These are phyloP conservation scores for Coix lacrymajobi DNA, from an alignment of 176 grass and related monocot genomes.

Conservation along the genomic window DNA sequence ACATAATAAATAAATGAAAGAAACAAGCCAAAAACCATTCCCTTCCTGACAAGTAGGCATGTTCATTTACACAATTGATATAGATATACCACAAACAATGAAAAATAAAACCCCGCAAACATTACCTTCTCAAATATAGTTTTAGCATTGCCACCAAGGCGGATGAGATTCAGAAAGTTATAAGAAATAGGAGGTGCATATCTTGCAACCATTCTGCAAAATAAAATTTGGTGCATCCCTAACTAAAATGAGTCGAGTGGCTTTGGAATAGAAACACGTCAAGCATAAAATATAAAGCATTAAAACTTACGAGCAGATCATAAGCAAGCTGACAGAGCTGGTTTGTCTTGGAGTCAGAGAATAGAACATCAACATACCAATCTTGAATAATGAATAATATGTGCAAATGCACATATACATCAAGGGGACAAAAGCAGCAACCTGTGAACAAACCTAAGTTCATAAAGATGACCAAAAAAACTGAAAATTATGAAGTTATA, in stretches of 20 bases:
- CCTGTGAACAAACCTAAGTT: conserved; percentile 44
- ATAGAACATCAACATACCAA: conserved; percentile 99
- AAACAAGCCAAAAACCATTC: neutral
- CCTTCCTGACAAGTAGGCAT: neutral
- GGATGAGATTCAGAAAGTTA: conserved; percentile 98
- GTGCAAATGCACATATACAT: conserved; percentile 99
- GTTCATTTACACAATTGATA: neutral
- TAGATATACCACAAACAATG: neutral
- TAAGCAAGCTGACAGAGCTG: conserved; percentile 95
- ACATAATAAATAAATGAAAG: neutral
- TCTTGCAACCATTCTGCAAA: conserved; percentile 98
- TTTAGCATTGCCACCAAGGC: conserved; percentile 82
- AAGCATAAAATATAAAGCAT: conserved; percentile 18
- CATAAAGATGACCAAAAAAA: neutral
- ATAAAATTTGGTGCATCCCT: conserved; percentile 23
- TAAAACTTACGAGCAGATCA: conserved; percentile 99
- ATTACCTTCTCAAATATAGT: conserved; percentile 96
- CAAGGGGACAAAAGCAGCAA: conserved; percentile 92
- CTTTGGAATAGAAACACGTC: conserved; percentile 16
- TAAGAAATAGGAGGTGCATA: conserved; percentile 99
- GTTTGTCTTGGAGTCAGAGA: conserved; percentile 93
- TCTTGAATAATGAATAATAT: conserved; percentile 97
- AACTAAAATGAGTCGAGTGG: conserved; percentile 17
- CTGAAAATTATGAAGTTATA: neutral
- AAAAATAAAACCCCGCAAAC: conserved; percentile 5